phyloP scores from a whole-genome alignment of 176 grass and related monocot genomes.

The Carex pumila region DNA sequence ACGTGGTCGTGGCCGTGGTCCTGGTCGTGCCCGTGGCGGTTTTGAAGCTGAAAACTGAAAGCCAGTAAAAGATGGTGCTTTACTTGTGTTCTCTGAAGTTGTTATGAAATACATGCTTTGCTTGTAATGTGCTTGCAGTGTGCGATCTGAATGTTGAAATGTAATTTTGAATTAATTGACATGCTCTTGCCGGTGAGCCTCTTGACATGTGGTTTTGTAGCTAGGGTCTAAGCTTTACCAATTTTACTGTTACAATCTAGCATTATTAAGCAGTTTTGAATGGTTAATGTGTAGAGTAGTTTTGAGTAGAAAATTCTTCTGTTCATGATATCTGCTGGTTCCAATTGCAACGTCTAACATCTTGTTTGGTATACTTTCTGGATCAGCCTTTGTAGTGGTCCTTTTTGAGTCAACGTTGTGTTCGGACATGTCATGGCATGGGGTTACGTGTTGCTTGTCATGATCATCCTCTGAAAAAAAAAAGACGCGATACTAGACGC shows the following conservation, averaged over 20 bases:
- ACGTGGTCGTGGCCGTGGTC: neutral
- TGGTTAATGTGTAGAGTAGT: conserved; percentile 6
- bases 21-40: neutral
- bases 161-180: conserved; percentile 7
- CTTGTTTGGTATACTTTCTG: neutral
- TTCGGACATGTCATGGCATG: too few relatives aligned
- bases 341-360: neutral
- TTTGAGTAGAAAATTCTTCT: conserved; percentile 1
- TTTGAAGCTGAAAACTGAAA: neutral
- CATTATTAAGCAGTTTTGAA: conserved; percentile 1
- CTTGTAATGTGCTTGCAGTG: neutral
- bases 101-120: conserved; percentile 18
- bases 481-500: too few relatives aligned
- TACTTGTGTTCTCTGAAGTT: neutral
- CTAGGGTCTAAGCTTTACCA: conserved; percentile 9
- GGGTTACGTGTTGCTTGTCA: too few relatives aligned
- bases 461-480: too few relatives aligned
- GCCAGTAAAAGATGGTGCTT: neutral
- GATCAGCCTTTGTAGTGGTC: neutral
- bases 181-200: neutral
- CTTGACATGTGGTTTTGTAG: conserved; percentile 16
- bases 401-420: neutral
- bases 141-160: conserved; percentile 7
- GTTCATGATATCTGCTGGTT: neutral
- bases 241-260: neutral